Evolutionary conservation across 2,329 filamentous ascomycete species (phyloP).

Genomic region (Fusarium hainanense): DNA sequence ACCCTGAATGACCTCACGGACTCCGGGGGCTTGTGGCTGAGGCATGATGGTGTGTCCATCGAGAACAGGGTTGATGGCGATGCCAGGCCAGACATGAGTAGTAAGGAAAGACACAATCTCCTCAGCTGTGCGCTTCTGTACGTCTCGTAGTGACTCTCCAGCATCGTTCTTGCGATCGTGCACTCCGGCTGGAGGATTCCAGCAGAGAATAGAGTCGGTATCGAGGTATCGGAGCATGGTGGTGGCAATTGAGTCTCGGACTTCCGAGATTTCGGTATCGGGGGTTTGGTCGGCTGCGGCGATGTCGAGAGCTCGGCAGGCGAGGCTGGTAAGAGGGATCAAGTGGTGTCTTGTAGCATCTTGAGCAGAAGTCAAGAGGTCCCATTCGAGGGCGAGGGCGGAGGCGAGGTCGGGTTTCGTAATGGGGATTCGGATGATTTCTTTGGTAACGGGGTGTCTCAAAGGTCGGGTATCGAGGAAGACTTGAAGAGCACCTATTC

Average conservation of each 20-base stretch:
- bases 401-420: conserved; percentile 84
- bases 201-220: conserved; percentile 93
- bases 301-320: conserved; percentile 86
- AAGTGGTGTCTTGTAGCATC: conserved; percentile 88
- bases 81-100: conserved; percentile 82
- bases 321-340: conserved; percentile 88
- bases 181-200: conserved; percentile 71
- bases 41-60: conserved; percentile 82
- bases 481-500: conserved; percentile 65
- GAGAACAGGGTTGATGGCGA: conserved; percentile 83
- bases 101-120: conserved; percentile 79
- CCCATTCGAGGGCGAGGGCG: conserved; percentile 93
- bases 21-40: conserved; percentile 75
- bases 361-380: conserved; percentile 81
- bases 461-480: conserved; percentile 83
- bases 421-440: conserved; percentile 75
- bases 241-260: conserved; percentile 72
- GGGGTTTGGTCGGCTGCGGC: conserved; percentile 68
- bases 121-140: conserved; percentile 76
- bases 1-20: conserved; percentile 78
- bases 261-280: conserved; percentile 55
- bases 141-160: conserved; percentile 72
- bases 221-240: conserved; percentile 86
- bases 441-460: conserved; percentile 78
- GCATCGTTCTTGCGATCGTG: conserved; percentile 59